These are phyloP conservation scores for Capsicum pubescens DNA, from an alignment of 257 asterid genomes.

Conservation along the genomic window DNA sequence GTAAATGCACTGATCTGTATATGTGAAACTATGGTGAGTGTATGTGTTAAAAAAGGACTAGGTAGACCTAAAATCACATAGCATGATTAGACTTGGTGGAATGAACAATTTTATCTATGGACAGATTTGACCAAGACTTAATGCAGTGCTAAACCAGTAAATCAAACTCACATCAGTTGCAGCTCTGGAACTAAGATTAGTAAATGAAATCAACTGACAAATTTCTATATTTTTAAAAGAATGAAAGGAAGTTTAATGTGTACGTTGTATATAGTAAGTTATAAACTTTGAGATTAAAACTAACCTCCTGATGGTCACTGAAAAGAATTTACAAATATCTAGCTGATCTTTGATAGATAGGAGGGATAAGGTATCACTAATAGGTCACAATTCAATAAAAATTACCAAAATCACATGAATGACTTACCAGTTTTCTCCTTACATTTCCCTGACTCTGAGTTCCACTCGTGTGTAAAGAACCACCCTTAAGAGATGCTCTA, in stretches of 20 bases:
- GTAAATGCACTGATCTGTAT: too few relatives aligned
- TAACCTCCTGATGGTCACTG: neutral
- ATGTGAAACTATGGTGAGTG: neutral
- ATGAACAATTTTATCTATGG: neutral
- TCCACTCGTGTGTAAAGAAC: too few relatives aligned
- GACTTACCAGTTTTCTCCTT: too few relatives aligned
- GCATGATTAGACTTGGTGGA: too few relatives aligned
- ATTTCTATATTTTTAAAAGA: neutral
- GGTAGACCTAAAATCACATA: neutral
- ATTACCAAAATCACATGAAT: too few relatives aligned
- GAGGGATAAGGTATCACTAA: too few relatives aligned
- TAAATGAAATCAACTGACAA: constrained; percentile 4
- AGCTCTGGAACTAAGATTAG: neutral
- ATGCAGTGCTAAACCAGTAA: neutral
- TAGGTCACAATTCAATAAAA: too few relatives aligned
- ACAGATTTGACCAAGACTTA: neutral
- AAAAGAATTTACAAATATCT: neutral
- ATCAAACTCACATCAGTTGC: neutral
- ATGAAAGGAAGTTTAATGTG: neutral
- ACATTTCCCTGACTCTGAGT: too few relatives aligned
- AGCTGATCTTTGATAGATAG: constrained; percentile 3
- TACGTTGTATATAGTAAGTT: neutral
- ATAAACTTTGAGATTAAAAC: neutral
- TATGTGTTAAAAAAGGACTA: neutral
- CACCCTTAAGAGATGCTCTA: too few relatives aligned